Evolutionary conservation across 176 grass and related monocot genomes (phyloP), one percentile per base, ranked within the genome.

Genomic region (Oryza australiensis): DNA sequence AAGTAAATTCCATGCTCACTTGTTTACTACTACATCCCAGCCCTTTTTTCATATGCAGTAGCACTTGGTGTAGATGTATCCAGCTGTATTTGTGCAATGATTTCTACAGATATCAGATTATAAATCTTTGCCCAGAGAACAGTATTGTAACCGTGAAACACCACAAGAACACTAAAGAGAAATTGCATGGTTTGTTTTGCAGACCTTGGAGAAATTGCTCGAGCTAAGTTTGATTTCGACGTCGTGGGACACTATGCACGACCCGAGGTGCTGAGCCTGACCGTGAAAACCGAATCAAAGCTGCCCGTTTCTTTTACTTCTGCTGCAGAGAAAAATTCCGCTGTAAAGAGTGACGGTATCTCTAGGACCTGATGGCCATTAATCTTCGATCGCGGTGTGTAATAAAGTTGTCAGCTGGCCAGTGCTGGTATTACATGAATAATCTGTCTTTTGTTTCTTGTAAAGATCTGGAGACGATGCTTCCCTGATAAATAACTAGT

Each of bases 181-280:
- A 64, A 71, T 9, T 72, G 43, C 22, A 14, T 63, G 30, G n/a
- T 59, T 7, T 77, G 65, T 18, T 78, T 55, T 66, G 57, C 90
- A 98, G 95, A 95, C 81, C 73, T 95, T 79, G 96, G 87, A 71
- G 93, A 99, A 78, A 99, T 99, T 64, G 80, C 80, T 59, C 77
- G 89, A 87, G 96, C 96, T 2, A 99, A 99, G 77, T 99, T 99
- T 88, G 93, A 88, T 87, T 99, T 99, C 12, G 96, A 99, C 11
- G 96, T 95, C 5, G 89, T 99, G 27, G 96, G 93, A 34, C 93
- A 99, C 69, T 99, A 99, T 66, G 81, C 96, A 7, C 84, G 96
- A 22, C 91, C 96, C 66, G 96, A 99, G 81, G 88, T 99, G 70
- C 87, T 95, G 82, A 92, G 91, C 76, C 77, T 99, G 66, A 91